A percentile compares a stretch with the other conserved stretches of the same genome.
phyloP scores from a whole-genome alignment of 768 basidiomycete genomes.

The Amanita pallidorosea region DNA sequence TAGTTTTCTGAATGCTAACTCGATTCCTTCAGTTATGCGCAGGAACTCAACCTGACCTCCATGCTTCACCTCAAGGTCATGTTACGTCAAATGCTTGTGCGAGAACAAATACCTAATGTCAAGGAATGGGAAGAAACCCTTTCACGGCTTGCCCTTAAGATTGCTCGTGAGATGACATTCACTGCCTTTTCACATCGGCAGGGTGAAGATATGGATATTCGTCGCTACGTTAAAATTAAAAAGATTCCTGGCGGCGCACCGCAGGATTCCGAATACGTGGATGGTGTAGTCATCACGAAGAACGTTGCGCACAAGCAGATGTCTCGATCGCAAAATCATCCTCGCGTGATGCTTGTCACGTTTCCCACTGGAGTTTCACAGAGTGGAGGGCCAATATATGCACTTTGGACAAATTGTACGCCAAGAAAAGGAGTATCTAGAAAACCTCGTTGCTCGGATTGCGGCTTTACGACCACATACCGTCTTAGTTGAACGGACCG shows the following conservation, averaged over 20 bases:
- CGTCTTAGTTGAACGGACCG: slow-evolving; percentile 84
- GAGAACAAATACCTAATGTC: slow-evolving; percentile 72
- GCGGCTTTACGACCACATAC: slow-evolving; percentile 88
- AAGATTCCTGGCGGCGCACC: slow-evolving; percentile 93
- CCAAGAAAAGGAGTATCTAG: slow-evolving; percentile 89
- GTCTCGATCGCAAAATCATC: slow-evolving; percentile 72
- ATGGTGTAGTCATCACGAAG: slow-evolving; percentile 95
- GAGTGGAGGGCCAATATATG: slow-evolving; percentile 87
- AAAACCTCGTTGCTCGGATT: slow-evolving; percentile 79
- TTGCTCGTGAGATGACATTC: slow-evolving; percentile 79
- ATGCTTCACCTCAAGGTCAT: slow-evolving; percentile 86
- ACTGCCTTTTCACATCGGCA: slow-evolving; percentile 58
- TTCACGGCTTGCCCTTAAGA: slow-evolving; percentile 70
- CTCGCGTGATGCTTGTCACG: slow-evolving; percentile 92
- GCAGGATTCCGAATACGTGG: slow-evolving; percentile 91
- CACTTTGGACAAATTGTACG: slow-evolving; percentile 84
- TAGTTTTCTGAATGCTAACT: slow-evolving; percentile 6
- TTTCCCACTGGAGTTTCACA: slow-evolving; percentile 92
- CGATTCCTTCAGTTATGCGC: slow-evolving; percentile 48
- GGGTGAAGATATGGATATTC: slow-evolving; percentile 90
- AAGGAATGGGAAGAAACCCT: slow-evolving; percentile 85
- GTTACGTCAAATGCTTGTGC: slow-evolving; percentile 82
- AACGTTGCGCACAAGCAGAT: slow-evolving; percentile 96
- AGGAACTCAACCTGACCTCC: slow-evolving; percentile 76
- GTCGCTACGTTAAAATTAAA: slow-evolving; percentile 96